These are phyloP conservation scores for Sphaerosporella brunnea DNA, from an alignment of 495 filamentous ascomycete genomes.

Conservation along the genomic window DNA sequence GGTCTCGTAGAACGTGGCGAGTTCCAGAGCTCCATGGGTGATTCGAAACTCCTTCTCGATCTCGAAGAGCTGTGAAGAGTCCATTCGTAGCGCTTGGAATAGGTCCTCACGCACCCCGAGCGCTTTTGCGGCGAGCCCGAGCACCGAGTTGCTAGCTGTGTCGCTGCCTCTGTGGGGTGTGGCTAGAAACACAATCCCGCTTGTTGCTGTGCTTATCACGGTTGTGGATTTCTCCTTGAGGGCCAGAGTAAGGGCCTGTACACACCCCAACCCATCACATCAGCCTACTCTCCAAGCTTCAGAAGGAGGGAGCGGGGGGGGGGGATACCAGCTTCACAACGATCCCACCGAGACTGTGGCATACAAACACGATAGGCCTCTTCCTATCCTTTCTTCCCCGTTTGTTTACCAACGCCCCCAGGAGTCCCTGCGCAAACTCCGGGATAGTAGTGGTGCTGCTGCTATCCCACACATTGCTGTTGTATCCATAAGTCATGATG, in stretches of 20 bases:
- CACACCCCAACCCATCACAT: too few species aligned
- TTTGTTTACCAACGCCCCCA: slow-evolving; percentile 7
- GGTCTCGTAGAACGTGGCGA: slow-evolving; percentile 15
- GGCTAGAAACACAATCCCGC: slow-evolving; percentile 13
- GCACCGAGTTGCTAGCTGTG: slow-evolving; percentile 3
- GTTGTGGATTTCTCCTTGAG: not conserved
- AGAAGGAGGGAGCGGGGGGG: not conserved
- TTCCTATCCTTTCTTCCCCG: slow-evolving; percentile 7
- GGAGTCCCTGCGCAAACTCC: slow-evolving; percentile 3
- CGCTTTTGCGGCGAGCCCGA: slow-evolving; percentile 8
- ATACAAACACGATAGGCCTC: slow-evolving; percentile 19
- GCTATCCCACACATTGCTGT: slow-evolving; percentile 2
- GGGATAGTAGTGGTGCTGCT: slow-evolving; percentile 5
- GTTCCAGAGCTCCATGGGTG: slow-evolving; percentile 2
- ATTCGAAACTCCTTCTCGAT: slow-evolving; percentile 12
- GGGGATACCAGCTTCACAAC: slow-evolving; percentile 11
- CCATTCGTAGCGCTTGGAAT: slow-evolving; percentile 1
- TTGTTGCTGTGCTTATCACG: slow-evolving; percentile 1
- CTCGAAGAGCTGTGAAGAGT: slow-evolving; percentile 9
- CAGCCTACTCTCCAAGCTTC: too few species aligned
- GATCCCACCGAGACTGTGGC: slow-evolving; percentile 18
- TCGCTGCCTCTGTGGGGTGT: slow-evolving; percentile 15
- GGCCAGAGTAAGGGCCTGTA: slow-evolving; percentile 10
- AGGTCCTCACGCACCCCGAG: slow-evolving; percentile 9
- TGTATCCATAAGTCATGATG: slow-evolving; percentile 27